Base-by-base conservation (phyloP, 2,329 filamentous ascomycete genomes). In the Arthrobotrys entomopaga region DNA sequence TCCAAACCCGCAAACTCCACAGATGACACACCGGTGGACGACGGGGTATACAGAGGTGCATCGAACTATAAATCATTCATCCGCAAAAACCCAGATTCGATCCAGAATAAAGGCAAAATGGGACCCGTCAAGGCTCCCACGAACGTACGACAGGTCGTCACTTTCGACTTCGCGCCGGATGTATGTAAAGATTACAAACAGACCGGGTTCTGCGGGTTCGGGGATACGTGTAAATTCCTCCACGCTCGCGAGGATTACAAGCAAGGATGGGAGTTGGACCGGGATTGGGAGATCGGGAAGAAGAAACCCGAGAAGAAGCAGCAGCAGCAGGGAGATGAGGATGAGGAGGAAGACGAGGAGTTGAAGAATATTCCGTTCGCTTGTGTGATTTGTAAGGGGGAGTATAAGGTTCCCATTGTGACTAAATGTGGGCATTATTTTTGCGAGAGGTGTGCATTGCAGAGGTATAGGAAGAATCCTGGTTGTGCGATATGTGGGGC, bases 401-500 rank as follows among this genome's bases (percentile, higher is more conserved):
- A 88, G 0, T 97, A 97, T 82, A 90, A 88, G 78, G 86, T 87
- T 67, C 94, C 95, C 0, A 87, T 98, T 11, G 84, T 94, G 22
- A 98, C 95, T 11, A 90, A 92, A 77, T 99, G 95, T 78, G 91
- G 92, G 0, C 95, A 99, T 81, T 98, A 98, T 81, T 98, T 98
- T 80, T 99, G 95, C 80, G 91, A 97, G 81, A 85, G 86, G 0
- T 99, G 95, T 81, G 95, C 95, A 24, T 83, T 98, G 78, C 88
- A 91, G 80, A 84, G 93, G 77, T 98, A 97, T 80, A 86, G 91
- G 76, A 95, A 92, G 49, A 92, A 93, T 78, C 93, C 93, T 2
- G 88, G 87, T 1, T 98, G 95, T 81, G 92, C 91, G 1, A 91
- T 90, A 2, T 98, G 95, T 81, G 91, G 92, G 0, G 85, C 89